Percentiles rank a stretch among this genome's conserved stretches.
These are phyloP conservation scores for Tulasnella sp. DNA, from an alignment of 768 basidiomycete species.

Conservation along the genomic window DNA sequence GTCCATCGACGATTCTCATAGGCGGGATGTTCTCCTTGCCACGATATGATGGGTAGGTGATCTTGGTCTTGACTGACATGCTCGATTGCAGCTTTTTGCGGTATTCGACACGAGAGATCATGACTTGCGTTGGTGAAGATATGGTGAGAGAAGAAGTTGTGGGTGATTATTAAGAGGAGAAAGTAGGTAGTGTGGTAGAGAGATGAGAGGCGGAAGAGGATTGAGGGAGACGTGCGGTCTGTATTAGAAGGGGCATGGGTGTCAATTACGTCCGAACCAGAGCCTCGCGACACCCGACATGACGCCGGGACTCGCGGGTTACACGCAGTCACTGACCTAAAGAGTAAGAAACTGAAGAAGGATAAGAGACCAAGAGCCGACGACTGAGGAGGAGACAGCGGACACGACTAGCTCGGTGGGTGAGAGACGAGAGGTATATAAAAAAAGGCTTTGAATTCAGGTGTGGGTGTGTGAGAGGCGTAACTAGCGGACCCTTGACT, in stretches of 20 bases:
- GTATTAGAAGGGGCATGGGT: neutral
- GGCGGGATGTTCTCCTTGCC: slow-evolving; percentile 21
- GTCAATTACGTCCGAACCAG: neutral
- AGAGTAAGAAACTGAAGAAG: neutral
- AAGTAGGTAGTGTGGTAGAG: neutral
- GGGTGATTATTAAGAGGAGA: neutral
- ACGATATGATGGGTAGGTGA: slow-evolving; percentile 8
- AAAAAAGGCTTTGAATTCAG: neutral
- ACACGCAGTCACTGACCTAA: neutral
- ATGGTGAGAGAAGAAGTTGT: neutral
- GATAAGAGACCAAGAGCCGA: neutral
- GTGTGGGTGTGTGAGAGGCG: slow-evolving; percentile 3
- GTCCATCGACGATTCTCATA: neutral
- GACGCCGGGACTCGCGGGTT: neutral
- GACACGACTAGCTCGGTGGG: neutral
- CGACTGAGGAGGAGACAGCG: neutral
- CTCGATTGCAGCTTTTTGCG: slow-evolving; percentile 10
- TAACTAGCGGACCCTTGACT: neutral
- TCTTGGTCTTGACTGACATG: slow-evolving; percentile 6
- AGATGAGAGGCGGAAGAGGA: neutral
- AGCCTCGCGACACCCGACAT: neutral
- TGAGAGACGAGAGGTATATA: neutral
- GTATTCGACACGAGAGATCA: slow-evolving; percentile 6
- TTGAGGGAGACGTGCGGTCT: neutral
- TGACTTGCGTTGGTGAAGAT: no score